A percentile compares a stretch with the other conserved stretches of the same genome.
Conservation (phyloP, 2,329 filamentous ascomycete species). For the Cercospora canescens region DNA sequence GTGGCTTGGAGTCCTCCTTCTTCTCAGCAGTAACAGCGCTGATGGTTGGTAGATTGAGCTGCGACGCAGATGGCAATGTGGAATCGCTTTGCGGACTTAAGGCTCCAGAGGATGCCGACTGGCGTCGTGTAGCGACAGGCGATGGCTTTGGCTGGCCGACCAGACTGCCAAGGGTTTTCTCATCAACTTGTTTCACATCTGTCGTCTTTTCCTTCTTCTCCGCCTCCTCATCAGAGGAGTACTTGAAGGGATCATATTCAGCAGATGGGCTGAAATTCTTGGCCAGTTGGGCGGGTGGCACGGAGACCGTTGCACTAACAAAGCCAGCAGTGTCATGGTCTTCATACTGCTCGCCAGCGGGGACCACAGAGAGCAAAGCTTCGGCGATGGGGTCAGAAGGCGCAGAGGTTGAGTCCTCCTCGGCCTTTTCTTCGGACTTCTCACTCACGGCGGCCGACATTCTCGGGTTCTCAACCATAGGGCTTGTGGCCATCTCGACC, state of each 20-base stretch:
- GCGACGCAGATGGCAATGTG: background rate
- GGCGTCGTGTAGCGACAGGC: background rate
- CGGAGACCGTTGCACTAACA: background rate
- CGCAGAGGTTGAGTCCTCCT: background rate
- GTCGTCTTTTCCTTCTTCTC: background rate
- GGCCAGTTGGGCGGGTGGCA: background rate
- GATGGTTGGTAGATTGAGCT: conserved; percentile 8
- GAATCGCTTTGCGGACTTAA: background rate
- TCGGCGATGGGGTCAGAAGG: background rate
- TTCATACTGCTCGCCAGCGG: conserved; percentile 4
- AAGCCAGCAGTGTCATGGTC: conserved; percentile 4
- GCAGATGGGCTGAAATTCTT: background rate
- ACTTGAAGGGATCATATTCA: conserved; percentile 9
- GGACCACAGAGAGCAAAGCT: background rate
- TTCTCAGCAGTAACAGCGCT: conserved; percentile 1
- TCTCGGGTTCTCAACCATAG: conserved; percentile 5
- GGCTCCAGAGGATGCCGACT: background rate
- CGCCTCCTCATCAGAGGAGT: background rate
- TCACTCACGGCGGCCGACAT: conserved; percentile 3
- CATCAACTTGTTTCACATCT: background rate
- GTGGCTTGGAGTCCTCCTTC: background rate
- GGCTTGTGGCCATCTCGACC: background rate
- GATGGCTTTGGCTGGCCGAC: conserved; percentile 1
- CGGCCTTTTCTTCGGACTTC: background rate
- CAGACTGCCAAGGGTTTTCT: conserved; percentile 2